Evolutionary conservation across 2,329 filamentous ascomycete species (phyloP).

Genomic region (Hymenoscyphus fructigenus): DNA sequence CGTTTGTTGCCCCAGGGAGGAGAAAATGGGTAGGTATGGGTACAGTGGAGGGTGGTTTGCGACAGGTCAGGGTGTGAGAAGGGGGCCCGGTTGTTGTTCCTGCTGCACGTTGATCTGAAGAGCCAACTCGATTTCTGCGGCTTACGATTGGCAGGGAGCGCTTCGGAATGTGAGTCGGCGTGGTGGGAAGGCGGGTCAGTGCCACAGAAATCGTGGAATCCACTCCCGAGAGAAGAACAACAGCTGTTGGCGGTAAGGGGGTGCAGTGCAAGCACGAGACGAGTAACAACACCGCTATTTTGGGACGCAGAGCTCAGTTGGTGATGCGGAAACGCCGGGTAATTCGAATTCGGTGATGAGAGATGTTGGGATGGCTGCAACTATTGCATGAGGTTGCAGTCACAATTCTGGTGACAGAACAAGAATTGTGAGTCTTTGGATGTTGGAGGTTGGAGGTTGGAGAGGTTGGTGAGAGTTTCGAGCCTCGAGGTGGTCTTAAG

Average conservation of each 20-base stretch:
- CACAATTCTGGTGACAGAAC: neutral
- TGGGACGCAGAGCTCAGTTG: conserved; percentile 6
- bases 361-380: neutral
- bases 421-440: too few relatives aligned
- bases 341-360: neutral
- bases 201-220: conserved; percentile 1
- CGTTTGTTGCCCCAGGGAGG: conserved; percentile 7
- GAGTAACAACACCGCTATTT: conserved; percentile 19
- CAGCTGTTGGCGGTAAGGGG: conserved; percentile 17
- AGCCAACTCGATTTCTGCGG: conserved; percentile 22
- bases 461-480: neutral
- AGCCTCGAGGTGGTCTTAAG: neutral
- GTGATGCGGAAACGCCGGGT: conserved; percentile 1
- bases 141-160: conserved; percentile 27
- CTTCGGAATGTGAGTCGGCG: conserved; percentile 33
- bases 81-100: conserved; percentile 30
- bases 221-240: neutral
- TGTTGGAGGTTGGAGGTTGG: neutral
- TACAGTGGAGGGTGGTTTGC: conserved; percentile 18
- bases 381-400: neutral
- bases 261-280: neutral
- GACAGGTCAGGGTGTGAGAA: conserved; percentile 25
- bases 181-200: conserved; percentile 23
- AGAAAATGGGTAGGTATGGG: conserved; percentile 2
- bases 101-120: conserved; percentile 35